Base-by-base conservation (phyloP, 106 monocot species). In the Chionographis japonica region DNA sequence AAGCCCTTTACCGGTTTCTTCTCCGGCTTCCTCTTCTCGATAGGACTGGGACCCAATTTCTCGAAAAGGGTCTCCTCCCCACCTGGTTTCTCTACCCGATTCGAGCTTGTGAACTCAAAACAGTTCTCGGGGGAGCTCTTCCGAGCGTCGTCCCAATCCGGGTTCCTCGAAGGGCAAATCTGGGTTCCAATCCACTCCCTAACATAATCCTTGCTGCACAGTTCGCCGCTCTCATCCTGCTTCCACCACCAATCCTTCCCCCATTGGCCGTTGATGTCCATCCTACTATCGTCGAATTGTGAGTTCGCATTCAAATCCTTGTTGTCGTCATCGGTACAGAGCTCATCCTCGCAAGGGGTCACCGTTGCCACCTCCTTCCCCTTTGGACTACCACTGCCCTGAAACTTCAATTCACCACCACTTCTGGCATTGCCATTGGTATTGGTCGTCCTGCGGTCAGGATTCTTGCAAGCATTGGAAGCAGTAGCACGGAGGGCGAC, bases 231-330 rank as follows among this genome's bases (percentile, higher is more conserved):
- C 27, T 43, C 80, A 8, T 94, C 84, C 67, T 91, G 94, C 78
- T 85, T 87, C 94, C 94, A 94, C 94, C 94, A 94, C 94, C 94
- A 94, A 40, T 83, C 82, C n/a, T 63, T 75, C n/a, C 75, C 70
- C 84, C 66, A 67, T 14, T 58, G 73, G 8, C 4, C 18, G 14
- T 61, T 52, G 39, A 43, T 14, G 9, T 58, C 67, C 8, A 16
- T 13, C 61, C 52, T 63, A 0, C 9, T 49, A 1, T 66, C 71
- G 4, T 58, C 74, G 5, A 69, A 11, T 11, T 60, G 61, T 14
- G 77, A 53, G 27, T 63, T 57, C 61, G 19, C 64, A 8, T 16
- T 62, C 40, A 74, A 54, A 10, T 60, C 62, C 46, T 51, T 56
- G 19, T 51, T 71, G 41, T 68, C 54, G 7, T 75, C 76, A 27